Evolutionary conservation across 2,329 filamentous ascomycete species (phyloP).

Genomic region (Setomelanomma holmii): DNA sequence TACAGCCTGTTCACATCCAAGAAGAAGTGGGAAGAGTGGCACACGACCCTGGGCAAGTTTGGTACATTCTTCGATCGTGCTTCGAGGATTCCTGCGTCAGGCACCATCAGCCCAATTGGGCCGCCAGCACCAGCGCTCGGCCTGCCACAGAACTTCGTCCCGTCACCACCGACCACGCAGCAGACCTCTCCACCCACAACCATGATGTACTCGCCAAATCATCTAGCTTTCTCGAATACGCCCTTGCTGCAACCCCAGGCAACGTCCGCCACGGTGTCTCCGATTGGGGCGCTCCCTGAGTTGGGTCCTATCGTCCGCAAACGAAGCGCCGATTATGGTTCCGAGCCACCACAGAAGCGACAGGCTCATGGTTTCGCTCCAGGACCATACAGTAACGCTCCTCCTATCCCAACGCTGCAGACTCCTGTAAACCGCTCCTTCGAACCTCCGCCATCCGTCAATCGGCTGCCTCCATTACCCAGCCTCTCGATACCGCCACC

Average conservation of each 20-base stretch:
- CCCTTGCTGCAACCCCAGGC: constrained; percentile 49
- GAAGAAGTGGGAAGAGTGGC: constrained; percentile 86
- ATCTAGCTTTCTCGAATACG: constrained; percentile 50
- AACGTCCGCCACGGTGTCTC: constrained; percentile 53
- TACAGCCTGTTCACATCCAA: constrained; percentile 90
- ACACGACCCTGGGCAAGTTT: constrained; percentile 81
- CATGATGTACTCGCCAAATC: constrained; percentile 52
- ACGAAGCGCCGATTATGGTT: constrained; percentile 62
- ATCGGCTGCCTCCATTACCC: constrained; percentile 71
- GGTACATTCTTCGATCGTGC: constrained; percentile 82
- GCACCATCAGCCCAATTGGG: constrained; percentile 44
- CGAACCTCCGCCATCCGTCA: constrained; percentile 46
- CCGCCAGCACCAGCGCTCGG: constrained; percentile 45
- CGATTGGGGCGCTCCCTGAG: constrained; percentile 52
- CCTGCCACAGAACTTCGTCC: constrained; percentile 53
- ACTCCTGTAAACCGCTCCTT: constrained; percentile 43
- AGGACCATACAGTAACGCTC: constrained; percentile 45
- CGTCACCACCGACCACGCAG: constrained; percentile 59
- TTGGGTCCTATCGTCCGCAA: constrained; percentile 58
- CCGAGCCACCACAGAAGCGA: constrained; percentile 66
- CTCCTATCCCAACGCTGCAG: constrained; percentile 44
- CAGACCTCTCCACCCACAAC: constrained; percentile 59
- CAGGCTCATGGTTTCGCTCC: constrained; percentile 46
- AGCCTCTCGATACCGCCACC: constrained; percentile 71
- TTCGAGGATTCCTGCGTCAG: constrained; percentile 55